These are phyloP conservation scores for Alternaria burnsii DNA, from an alignment of 2,329 filamentous ascomycete species.

Conservation along the genomic window DNA sequence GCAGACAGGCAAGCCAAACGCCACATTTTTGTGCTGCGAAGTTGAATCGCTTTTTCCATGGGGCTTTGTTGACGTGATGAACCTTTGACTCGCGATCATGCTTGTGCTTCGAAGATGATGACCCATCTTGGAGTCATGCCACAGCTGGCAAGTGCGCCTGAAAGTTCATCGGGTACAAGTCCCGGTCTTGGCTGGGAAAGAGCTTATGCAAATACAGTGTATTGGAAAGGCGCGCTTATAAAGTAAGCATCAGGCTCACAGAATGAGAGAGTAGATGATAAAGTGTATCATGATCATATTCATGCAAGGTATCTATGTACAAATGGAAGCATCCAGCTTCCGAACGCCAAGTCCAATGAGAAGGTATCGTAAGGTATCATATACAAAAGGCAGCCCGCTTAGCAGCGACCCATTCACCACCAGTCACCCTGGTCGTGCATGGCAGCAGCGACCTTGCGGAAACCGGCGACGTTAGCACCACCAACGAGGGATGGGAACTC, in stretches of 20 bases:
- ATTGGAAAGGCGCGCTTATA: neutral
- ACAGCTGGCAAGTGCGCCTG: neutral
- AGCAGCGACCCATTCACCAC: slow-evolving; percentile 60
- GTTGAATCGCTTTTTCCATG: neutral
- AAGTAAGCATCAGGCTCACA: neutral
- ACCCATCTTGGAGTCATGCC: neutral
- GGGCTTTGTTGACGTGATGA: neutral
- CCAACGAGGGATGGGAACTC: slow-evolving; percentile 90
- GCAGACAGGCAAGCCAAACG: neutral
- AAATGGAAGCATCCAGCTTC: slow-evolving; percentile 14
- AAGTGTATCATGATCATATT: slow-evolving; percentile 17
- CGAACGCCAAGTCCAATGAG: slow-evolving; percentile 30
- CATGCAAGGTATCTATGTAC: slow-evolving; percentile 35
- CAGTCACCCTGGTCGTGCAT: slow-evolving; percentile 98
- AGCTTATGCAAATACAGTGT: neutral
- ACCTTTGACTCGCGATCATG: neutral
- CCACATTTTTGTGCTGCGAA: neutral
- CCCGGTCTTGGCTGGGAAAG: neutral
- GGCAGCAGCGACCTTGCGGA: slow-evolving; percentile 92
- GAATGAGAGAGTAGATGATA: neutral
- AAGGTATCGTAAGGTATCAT: slow-evolving; percentile 39
- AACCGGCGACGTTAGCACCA: slow-evolving; percentile 96
- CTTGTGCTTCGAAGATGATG: neutral
- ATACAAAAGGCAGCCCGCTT: slow-evolving; percentile 24
- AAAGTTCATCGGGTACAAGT: neutral